Base-by-base conservation (phyloP, 805 yeast species). In the Alloascoidea africana region DNA sequence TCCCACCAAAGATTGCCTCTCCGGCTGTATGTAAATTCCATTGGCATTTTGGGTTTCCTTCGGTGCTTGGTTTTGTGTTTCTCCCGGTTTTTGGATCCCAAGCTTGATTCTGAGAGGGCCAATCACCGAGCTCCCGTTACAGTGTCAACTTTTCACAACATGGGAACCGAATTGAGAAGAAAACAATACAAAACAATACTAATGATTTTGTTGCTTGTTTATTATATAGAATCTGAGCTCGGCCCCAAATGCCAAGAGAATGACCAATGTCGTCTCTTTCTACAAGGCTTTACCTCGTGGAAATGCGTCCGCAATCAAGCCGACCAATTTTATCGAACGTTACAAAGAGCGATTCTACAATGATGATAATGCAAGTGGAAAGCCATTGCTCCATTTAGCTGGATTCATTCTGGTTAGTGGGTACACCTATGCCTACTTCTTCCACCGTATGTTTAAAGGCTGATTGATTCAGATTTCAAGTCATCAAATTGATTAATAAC, bases 1-100 rank as follows among this genome's bases (percentile, higher is more conserved):
- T 89, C 58, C 98, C 98, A 52, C 98, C 98, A 61, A 89, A 89
- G 89, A 78, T 89, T 57, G 96, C 96, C 41, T 86, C 96, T 45
- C 91, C 95, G 35, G 73, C 78, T 64, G 89, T 80, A 72, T 53
- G 87, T 70, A 36, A 23, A 15, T 8, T 23, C 16, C 16, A 23
- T 18, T 4, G 5, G n/a, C 14, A 17, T n/a, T 27, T 17, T 6
- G 15, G 19, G 15, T 27, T 13, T 13, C 16, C 27, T 30, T 14
- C 17, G n/a, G n/a, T n/a, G 19, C 14, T 36, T 8, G 14, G 6
- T 36, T 15, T 6, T 34, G 11, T n/a, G 38, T 14, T 13, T 6
- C 6, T 27, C 35, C 16, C 11, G 18, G 6, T 14, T 16, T 8
- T 6, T 34, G 6, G 11, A n/a, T n/a, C n/a, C n/a, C n/a, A n/a